Percentiles rank a stretch among this genome's conserved stretches.
Evolutionary conservation across 2,329 filamentous ascomycete species (phyloP).

Genomic region (Phaeosphaeria sp.): DNA sequence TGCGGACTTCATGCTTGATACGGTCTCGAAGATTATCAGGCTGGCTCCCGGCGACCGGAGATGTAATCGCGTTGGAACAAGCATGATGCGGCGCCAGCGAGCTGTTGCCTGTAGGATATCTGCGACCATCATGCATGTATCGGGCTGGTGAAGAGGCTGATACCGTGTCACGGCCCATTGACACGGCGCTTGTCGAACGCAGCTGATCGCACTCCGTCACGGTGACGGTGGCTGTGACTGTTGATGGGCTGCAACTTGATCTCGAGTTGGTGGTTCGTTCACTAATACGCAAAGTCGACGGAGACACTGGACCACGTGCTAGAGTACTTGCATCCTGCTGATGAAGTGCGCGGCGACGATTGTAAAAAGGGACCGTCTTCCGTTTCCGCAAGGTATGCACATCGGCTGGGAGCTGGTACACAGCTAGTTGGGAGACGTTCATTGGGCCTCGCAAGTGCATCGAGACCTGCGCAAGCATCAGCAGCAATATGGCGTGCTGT

Average conservation of each 20-base stretch:
- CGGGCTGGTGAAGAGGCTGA: background rate
- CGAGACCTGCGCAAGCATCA: constrained; percentile 63
- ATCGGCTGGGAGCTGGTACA: constrained; percentile 62
- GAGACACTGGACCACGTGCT: background rate
- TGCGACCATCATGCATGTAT: background rate
- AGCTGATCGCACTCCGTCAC: constrained; percentile 12
- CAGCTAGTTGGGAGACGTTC: constrained; percentile 70
- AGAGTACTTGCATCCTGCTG: background rate
- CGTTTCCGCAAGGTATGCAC: constrained; percentile 21
- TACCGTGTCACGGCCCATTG: background rate
- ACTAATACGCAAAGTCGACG: background rate
- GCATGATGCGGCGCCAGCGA: background rate
- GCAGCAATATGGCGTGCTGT: background rate
- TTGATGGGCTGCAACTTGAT: constrained; percentile 9
- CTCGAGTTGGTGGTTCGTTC: constrained; percentile 12
- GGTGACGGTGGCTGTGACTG: constrained; percentile 18
- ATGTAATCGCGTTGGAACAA: background rate
- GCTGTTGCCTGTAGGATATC: background rate
- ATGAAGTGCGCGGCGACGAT: constrained; percentile 12
- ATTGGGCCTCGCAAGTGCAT: constrained; percentile 76
- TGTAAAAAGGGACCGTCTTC: constrained; percentile 26
- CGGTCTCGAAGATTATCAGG: background rate
- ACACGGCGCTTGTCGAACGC: background rate
- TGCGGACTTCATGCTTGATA: background rate
- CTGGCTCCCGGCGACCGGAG: background rate